Conservation (phyloP, 2,329 filamentous ascomycete genomes). For the Fusarium nelsonii region DNA sequence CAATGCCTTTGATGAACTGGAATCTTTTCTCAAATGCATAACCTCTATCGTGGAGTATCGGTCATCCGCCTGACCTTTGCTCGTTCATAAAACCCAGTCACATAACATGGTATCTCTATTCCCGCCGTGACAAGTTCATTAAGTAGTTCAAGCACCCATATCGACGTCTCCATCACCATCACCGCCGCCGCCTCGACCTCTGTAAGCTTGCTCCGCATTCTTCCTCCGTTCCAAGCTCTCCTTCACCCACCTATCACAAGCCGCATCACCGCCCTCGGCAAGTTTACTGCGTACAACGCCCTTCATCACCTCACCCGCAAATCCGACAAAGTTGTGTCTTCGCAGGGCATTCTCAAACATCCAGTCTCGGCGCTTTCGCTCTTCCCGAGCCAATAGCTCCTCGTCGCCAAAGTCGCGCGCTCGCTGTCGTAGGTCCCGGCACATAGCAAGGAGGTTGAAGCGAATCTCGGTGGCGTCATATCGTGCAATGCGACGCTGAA, state of each 20-base stretch:
- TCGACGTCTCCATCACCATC: slow-evolving; percentile 59
- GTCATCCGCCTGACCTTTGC: slow-evolving; percentile 3
- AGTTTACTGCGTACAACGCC: slow-evolving; percentile 83
- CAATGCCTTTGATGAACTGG: not conserved
- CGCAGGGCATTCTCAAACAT: slow-evolving; percentile 94
- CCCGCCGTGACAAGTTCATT: slow-evolving; percentile 3
- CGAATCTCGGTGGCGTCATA: slow-evolving; percentile 91
- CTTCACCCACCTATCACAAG: slow-evolving; percentile 79
- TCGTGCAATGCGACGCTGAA: slow-evolving; percentile 84
- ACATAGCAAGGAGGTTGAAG: slow-evolving; percentile 96
- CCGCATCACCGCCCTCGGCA: slow-evolving; percentile 70
- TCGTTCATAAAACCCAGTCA: slow-evolving; percentile 2
- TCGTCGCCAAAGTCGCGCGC: slow-evolving; percentile 86
- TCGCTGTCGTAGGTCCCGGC: slow-evolving; percentile 80
- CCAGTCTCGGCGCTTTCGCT: slow-evolving; percentile 88
- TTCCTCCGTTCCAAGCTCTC: slow-evolving; percentile 71
- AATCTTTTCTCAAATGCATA: not conserved
- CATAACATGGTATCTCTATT: slow-evolving; percentile 22
- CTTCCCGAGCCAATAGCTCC: slow-evolving; percentile 82
- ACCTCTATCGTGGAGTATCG: slow-evolving; percentile 5
- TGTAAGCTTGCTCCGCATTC: slow-evolving; percentile 53
- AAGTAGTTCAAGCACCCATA: slow-evolving; percentile 52
- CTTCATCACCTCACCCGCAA: slow-evolving; percentile 90
- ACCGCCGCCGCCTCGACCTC: slow-evolving; percentile 51
- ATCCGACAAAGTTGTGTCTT: slow-evolving; percentile 95